Evolutionary conservation across 139 green algal species (phyloP).

Genomic region (Chlorella sp.): DNA sequence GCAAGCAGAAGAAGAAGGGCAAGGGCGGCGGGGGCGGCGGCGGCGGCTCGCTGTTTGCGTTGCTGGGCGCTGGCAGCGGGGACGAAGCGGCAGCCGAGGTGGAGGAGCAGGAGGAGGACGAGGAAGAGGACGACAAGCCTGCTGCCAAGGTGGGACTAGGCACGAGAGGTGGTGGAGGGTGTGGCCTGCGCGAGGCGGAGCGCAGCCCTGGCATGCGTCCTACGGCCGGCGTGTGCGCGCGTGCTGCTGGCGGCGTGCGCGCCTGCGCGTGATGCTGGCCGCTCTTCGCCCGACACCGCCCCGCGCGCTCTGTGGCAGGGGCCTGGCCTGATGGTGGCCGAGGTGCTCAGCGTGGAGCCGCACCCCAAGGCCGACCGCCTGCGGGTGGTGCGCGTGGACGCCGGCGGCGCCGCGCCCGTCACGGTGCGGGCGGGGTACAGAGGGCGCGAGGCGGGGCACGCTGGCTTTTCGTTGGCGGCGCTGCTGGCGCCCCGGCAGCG

Average conservation of each 20-base stretch:
- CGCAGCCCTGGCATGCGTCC: too few species aligned
- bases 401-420: too few species aligned
- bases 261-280: too few species aligned
- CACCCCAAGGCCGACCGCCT: constrained; percentile 75
- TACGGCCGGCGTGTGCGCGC: too few species aligned
- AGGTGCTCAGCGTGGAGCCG: constrained; percentile 44
- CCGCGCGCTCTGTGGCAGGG: not conserved
- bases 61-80: constrained; percentile 46
- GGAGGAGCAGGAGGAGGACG: constrained; percentile 40
- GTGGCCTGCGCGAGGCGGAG: too few species aligned
- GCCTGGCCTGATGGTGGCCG: constrained; percentile 34
- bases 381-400: too few species aligned
- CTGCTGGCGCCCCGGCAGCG: too few species aligned
- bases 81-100: constrained; percentile 47
- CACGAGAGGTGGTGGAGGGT: too few species aligned
- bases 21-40: constrained; percentile 15
- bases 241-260: too few species aligned
- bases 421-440: too few species aligned
- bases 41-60: constrained; percentile 48
- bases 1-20: constrained; percentile 45
- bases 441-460: too few species aligned
- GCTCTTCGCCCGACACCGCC: not conserved
- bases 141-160: constrained; percentile 26
- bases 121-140: constrained; percentile 40
- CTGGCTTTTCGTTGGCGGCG: too few species aligned